Evolutionary conservation across 139 green algal species (phyloP).

Genomic region (Coelastrella sp.): DNA sequence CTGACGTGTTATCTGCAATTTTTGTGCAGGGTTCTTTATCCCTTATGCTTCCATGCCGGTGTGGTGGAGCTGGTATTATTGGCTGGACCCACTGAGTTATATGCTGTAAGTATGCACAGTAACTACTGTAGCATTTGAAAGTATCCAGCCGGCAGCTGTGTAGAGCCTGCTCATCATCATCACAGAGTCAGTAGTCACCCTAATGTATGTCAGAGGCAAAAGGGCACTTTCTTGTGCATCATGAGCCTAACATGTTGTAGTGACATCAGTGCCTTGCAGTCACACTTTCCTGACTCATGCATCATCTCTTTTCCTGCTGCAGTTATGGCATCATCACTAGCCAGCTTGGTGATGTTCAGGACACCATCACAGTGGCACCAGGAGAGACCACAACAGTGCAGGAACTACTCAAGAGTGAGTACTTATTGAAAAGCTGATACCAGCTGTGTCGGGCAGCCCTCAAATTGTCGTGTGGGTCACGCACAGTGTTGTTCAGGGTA

Average conservation of each 20-base stretch:
- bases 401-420: constrained; percentile 28
- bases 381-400: constrained; percentile 26
- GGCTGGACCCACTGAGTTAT: constrained; percentile 38
- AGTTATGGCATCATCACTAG: constrained; percentile 32
- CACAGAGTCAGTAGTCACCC: too few species aligned
- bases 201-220: too few species aligned
- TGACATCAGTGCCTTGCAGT: background rate
- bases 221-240: too few species aligned
- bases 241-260: background rate
- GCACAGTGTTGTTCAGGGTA: too few species aligned
- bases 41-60: constrained; percentile 26
- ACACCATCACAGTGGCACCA: constrained; percentile 4
- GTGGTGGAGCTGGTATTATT: constrained; percentile 40
- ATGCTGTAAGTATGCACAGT: constrained; percentile 4
- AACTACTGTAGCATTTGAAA: too few species aligned
- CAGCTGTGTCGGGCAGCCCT: too few species aligned
- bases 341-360: constrained; percentile 28
- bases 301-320: too few species aligned
- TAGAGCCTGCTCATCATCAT: background rate
- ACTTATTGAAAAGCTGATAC: background rate
- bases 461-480: too few species aligned
- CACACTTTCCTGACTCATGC: too few species aligned
- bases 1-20: background rate
- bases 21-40: constrained; percentile 38
- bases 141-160: background rate